These are phyloP conservation scores for Phytopythium litorale DNA, from an alignment of 352 stramenopile genomes.

Conservation along the genomic window DNA sequence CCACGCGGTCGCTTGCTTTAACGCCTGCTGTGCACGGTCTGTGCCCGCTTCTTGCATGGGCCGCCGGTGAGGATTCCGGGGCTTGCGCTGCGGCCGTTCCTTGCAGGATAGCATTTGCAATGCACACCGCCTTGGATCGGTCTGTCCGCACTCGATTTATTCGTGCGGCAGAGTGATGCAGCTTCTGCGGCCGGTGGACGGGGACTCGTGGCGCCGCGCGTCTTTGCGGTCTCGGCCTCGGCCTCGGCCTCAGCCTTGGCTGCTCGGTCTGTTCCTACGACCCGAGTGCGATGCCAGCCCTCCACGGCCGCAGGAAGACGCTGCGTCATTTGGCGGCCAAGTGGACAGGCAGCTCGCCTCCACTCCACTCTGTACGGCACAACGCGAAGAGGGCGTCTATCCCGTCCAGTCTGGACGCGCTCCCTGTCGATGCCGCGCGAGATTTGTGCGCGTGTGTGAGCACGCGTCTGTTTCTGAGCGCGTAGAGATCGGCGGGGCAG, in stretches of 20 bases:
- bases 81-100: background rate
- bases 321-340: too few relatives aligned
- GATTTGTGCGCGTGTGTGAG: background rate
- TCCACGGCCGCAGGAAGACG: too few relatives aligned
- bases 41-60: background rate
- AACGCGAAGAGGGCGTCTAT: too few relatives aligned
- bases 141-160: background rate
- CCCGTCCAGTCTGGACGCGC: too few relatives aligned
- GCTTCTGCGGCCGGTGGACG: background rate
- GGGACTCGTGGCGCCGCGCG: background rate
- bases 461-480: background rate
- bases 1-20: background rate
- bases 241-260: too few relatives aligned
- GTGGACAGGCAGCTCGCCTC: too few relatives aligned
- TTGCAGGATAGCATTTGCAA: conserved; percentile 1
- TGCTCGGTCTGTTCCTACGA: too few relatives aligned
- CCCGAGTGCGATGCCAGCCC: too few relatives aligned
- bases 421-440: too few relatives aligned
- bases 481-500: background rate
- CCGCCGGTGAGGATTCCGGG: background rate
- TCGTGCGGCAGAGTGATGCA: too few relatives aligned
- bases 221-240: background rate
- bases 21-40: background rate
- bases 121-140: background rate
- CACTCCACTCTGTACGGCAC: too few relatives aligned